Evolutionary conservation across 805 yeast species (phyloP).

Genomic region (Candida namnaoensis): DNA sequence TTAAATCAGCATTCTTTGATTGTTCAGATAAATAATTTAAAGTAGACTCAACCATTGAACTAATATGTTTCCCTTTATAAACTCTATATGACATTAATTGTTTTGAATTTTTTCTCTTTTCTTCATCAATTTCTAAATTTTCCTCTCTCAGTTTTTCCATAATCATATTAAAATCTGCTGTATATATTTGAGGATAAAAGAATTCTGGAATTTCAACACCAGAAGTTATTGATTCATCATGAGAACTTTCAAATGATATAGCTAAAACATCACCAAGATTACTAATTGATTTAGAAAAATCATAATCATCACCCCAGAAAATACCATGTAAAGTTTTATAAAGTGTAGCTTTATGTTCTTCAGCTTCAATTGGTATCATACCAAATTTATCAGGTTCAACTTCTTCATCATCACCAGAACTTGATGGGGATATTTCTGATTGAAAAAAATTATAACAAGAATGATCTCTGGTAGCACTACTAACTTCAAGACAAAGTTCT

Average conservation of each 20-base stretch:
- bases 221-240: constrained; percentile 3
- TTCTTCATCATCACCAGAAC: constrained; percentile 2
- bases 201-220: constrained; percentile 21
- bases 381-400: constrained; percentile 7
- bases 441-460: constrained; percentile 2
- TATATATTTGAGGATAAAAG: constrained; percentile 32
- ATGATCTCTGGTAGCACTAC: constrained; percentile 1
- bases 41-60: constrained; percentile 16
- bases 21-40: constrained; percentile 14
- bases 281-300: constrained; percentile 13
- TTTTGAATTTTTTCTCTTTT: constrained; percentile 9
- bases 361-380: constrained; percentile 25
- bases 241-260: constrained; percentile 18
- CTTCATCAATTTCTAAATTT: constrained; percentile 1
- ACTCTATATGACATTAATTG: constrained; percentile 17
- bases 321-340: constrained; percentile 24
- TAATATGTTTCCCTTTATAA: constrained; percentile 23
- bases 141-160: constrained; percentile 3
- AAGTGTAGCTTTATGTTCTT: constrained; percentile 18
- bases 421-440: no score
- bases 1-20: neutral
- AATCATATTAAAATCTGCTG: constrained; percentile 15
- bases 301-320: constrained; percentile 21
- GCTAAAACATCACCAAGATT: constrained; percentile 26
- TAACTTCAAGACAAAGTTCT: constrained; percentile 4